These are phyloP conservation scores for Saccharomycopsis hybrid DNA, from an alignment of 1,139 yeast genomes.

Conservation along the genomic window DNA sequence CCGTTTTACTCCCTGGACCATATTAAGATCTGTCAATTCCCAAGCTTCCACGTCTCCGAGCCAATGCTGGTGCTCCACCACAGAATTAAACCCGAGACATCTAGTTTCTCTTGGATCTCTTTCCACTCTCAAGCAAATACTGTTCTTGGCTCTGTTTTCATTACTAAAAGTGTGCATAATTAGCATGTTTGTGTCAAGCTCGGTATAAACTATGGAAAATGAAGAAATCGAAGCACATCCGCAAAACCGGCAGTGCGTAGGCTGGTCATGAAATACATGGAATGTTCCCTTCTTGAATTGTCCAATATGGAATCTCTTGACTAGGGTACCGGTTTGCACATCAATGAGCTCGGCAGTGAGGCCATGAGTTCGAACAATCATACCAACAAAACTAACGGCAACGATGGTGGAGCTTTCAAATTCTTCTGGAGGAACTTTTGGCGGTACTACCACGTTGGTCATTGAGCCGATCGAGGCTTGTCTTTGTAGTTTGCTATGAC, in stretches of 20 bases:
- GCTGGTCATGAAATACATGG: conserved; percentile 71
- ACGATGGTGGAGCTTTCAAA: conserved; percentile 33
- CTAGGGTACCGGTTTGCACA: conserved; percentile 65
- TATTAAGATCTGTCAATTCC: conserved; percentile 72
- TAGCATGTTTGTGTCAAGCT: conserved; percentile 47
- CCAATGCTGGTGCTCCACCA: conserved; percentile 66
- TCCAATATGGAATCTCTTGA: conserved; percentile 51
- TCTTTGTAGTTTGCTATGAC: conserved; percentile 1
- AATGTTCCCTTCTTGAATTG: conserved; percentile 55
- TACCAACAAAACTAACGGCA: conserved; percentile 61
- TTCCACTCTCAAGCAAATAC: conserved; percentile 80
- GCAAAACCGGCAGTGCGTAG: conserved; percentile 84
- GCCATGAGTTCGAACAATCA: conserved; percentile 54
- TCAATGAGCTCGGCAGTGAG: conserved; percentile 61
- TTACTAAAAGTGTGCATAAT: conserved; percentile 69
- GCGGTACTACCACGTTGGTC: conserved; percentile 18
- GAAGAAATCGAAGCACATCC: conserved; percentile 80
- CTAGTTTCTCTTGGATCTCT: conserved; percentile 89
- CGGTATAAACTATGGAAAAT: conserved; percentile 66
- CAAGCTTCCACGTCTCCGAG: conserved; percentile 61
- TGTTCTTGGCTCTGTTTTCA: conserved; percentile 69
- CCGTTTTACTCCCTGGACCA: conserved; percentile 48
- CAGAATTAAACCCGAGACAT: conserved; percentile 78
- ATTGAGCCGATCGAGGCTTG: conserved; percentile 21
- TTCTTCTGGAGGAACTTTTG: conserved; percentile 17